A percentile compares a stretch with the other conserved stretches of the same genome.
Conservation (phyloP, 1,284 basidiomycete species). For the Pascua sp. region DNA sequence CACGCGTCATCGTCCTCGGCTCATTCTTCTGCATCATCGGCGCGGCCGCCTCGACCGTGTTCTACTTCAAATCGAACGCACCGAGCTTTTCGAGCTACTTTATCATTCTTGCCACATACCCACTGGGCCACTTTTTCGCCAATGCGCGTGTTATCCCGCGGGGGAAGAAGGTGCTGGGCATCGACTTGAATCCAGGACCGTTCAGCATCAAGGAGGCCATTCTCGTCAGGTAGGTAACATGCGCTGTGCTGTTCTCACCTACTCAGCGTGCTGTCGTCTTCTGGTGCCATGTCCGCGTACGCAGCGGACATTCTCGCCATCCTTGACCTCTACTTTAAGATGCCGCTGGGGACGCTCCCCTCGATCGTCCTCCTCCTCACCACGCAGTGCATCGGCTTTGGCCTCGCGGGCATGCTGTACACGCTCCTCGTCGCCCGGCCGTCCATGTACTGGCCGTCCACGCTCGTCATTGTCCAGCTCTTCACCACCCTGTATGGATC, state of each 20-base stretch:
- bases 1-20: conserved; percentile 55
- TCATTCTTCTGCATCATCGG: conserved; percentile 55
- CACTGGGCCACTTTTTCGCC: conserved; percentile 49
- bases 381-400: conserved; percentile 57
- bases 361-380: conserved; percentile 57
- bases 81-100: conserved; percentile 57
- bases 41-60: conserved; percentile 52
- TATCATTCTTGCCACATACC: conserved; percentile 54
- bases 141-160: conserved; percentile 34
- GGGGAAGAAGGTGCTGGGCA: conserved; percentile 30
- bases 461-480: conserved; percentile 53
- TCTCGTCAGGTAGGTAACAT: conserved; percentile 36
- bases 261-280: conserved; percentile 52
- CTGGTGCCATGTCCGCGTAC: conserved; percentile 50
- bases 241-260: background rate
- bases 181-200: conserved; percentile 53
- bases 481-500: conserved; percentile 54
- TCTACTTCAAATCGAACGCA: conserved; percentile 53
- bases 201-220: conserved; percentile 53
- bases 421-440: conserved; percentile 46
- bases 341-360: conserved; percentile 41
- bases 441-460: conserved; percentile 52
- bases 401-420: conserved; percentile 51
- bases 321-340: conserved; percentile 51
- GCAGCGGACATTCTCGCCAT: conserved; percentile 53